Percentiles rank a stretch among this genome's conserved stretches.
Evolutionary conservation across 345 rosid species (phyloP).

Genomic region (Psidium friedrichsthalianum): DNA sequence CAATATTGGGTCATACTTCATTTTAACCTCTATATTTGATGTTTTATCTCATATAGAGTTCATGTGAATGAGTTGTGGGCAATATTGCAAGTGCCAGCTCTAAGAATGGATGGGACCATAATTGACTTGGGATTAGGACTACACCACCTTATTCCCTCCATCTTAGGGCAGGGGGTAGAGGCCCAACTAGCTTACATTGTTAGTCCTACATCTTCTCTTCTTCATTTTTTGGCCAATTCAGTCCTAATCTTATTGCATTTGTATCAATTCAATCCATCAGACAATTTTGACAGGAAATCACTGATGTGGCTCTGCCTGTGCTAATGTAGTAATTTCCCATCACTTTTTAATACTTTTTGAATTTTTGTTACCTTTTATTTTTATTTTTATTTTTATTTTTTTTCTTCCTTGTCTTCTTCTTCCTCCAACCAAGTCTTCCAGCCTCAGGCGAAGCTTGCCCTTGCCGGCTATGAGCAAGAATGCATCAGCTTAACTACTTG

Average conservation of each 20-base stretch:
- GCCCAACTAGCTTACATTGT: neutral
- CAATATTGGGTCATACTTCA: neutral
- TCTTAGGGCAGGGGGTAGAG: neutral
- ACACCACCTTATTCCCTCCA: neutral
- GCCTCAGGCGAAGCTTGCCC: too few species aligned
- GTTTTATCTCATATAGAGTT: neutral
- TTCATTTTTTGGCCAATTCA: too few species aligned
- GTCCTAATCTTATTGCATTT: too few species aligned
- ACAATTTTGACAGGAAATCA: too few species aligned
- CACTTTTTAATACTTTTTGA: too few species aligned
- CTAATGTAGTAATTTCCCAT: too few species aligned
- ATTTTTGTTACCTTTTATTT: too few species aligned
- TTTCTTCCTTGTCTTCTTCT: too few species aligned
- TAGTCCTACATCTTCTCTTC: neutral
- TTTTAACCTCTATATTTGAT: neutral
- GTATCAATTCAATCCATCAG: too few species aligned
- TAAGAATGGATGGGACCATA: neutral
- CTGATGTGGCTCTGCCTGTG: too few species aligned
- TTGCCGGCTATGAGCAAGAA: neutral
- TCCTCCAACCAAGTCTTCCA: too few species aligned
- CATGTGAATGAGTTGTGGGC: neutral
- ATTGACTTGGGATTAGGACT: neutral
- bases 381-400: too few species aligned
- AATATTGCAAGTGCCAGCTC: neutral
- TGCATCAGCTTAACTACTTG: neutral